Evolutionary conservation across 2,329 filamentous ascomycete genomes (phyloP).

Genomic region (Venturia asperata): DNA sequence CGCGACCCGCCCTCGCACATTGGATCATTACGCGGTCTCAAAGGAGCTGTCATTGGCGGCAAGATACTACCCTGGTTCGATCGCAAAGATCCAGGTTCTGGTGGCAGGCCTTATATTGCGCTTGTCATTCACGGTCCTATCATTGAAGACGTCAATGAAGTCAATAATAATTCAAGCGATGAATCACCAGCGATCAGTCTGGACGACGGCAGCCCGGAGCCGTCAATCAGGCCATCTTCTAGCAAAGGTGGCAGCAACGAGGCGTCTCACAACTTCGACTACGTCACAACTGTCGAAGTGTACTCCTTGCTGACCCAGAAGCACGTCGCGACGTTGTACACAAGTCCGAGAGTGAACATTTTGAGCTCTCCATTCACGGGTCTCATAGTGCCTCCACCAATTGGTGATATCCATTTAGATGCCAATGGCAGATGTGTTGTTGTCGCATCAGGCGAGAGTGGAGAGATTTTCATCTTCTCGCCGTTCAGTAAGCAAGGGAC

Average conservation of each 20-base stretch:
- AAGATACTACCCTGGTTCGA: conserved; percentile 70
- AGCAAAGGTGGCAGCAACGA: conserved; percentile 24
- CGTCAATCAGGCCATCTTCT: conserved; percentile 32
- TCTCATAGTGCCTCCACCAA: conserved; percentile 61
- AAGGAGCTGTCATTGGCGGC: conserved; percentile 71
- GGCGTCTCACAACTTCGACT: conserved; percentile 41
- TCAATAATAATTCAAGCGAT: conserved; percentile 30
- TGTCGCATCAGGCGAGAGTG: conserved; percentile 72
- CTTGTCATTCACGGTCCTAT: conserved; percentile 74
- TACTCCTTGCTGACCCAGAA: conserved; percentile 75
- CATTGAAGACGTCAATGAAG: conserved; percentile 36
- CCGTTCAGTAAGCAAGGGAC: conserved; percentile 24
- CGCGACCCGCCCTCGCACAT: conserved; percentile 56
- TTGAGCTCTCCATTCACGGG: conserved; percentile 27
- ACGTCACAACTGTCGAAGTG: conserved; percentile 83
- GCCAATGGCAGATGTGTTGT: conserved; percentile 65
- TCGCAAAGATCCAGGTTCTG: conserved; percentile 44
- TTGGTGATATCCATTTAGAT: conserved; percentile 66
- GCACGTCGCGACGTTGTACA: conserved; percentile 65
- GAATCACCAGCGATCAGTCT: conserved; percentile 31
- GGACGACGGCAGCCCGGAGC: conserved; percentile 30
- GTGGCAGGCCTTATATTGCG: conserved; percentile 65
- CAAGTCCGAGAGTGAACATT: conserved; percentile 57
- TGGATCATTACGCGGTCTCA: conserved; percentile 65
- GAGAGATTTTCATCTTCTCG: conserved; percentile 73